phyloP scores from a whole-genome alignment of 768 basidiomycete species.

The Tricholoma saponaceum region DNA sequence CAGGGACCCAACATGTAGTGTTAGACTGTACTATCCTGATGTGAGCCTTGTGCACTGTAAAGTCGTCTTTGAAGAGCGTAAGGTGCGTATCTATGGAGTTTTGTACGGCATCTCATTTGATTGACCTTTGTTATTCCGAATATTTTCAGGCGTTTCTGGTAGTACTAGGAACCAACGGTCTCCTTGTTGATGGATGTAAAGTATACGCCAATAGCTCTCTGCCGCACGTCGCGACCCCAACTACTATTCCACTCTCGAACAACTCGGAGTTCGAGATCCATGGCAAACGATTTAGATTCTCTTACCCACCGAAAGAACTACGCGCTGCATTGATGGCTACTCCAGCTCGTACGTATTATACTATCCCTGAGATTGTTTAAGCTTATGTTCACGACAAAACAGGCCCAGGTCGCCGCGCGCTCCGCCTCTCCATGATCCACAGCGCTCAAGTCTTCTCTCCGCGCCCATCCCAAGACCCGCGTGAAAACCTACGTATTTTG shows the following conservation, averaged over 20 bases:
- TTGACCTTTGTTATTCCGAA: not conserved
- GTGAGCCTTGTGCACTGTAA: slow-evolving; percentile 64
- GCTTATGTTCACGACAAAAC: slow-evolving; percentile 4
- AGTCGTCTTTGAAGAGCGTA: slow-evolving; percentile 62
- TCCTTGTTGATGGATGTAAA: slow-evolving; percentile 57
- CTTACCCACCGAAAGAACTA: slow-evolving; percentile 71
- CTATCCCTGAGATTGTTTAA: not conserved
- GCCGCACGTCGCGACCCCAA: slow-evolving; percentile 25
- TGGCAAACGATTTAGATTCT: slow-evolving; percentile 66
- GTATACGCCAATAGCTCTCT: slow-evolving; percentile 44
- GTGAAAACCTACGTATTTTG: slow-evolving; percentile 60
- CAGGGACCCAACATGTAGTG: slow-evolving; percentile 56
- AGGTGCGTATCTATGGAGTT: slow-evolving; percentile 32
- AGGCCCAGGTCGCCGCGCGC: slow-evolving; percentile 38
- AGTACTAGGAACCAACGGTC: slow-evolving; percentile 55
- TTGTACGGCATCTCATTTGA: not conserved
- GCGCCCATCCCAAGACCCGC: slow-evolving; percentile 51
- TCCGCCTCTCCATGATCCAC: slow-evolving; percentile 73
- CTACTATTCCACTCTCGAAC: slow-evolving; percentile 62
- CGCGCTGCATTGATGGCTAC: slow-evolving; percentile 49
- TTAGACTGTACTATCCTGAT: slow-evolving; percentile 65
- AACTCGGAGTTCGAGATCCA: slow-evolving; percentile 65
- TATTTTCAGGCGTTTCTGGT: slow-evolving; percentile 57
- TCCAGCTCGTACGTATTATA: slow-evolving; percentile 38
- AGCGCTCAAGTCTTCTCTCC: slow-evolving; percentile 74